Conservation (phyloP, 1,139 yeast species). For the Debaryomyces coudertii region DNA sequence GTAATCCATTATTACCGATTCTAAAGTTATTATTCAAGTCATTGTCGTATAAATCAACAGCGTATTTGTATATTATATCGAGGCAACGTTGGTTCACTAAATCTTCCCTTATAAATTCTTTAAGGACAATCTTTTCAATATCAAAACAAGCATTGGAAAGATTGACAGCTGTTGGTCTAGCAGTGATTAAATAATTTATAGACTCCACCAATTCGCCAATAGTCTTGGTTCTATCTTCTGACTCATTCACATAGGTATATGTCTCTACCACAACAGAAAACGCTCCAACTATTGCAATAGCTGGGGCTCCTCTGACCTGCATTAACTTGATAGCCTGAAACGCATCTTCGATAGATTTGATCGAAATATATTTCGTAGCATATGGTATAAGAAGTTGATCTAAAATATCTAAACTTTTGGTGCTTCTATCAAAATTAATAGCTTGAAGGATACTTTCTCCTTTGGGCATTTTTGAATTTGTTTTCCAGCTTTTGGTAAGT, state of each 20-base stretch:
- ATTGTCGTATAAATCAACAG: slow-evolving; percentile 65
- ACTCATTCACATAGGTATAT: slow-evolving; percentile 22
- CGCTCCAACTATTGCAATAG: slow-evolving; percentile 94
- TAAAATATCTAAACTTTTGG: slow-evolving; percentile 57
- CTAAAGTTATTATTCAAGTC: slow-evolving; percentile 76
- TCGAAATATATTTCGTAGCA: slow-evolving; percentile 65
- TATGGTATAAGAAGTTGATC: slow-evolving; percentile 88
- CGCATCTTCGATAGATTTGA: slow-evolving; percentile 70
- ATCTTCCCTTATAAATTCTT: slow-evolving; percentile 18
- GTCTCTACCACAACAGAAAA: slow-evolving; percentile 80
- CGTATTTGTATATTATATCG: slow-evolving; percentile 48
- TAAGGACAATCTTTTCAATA: slow-evolving; percentile 44
- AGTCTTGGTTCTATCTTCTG: slow-evolving; percentile 18
- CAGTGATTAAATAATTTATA: slow-evolving; percentile 67
- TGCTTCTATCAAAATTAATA: slow-evolving; percentile 60
- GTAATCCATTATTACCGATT: slow-evolving; percentile 81
- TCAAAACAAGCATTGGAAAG: slow-evolving; percentile 76
- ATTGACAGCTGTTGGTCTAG: slow-evolving; percentile 96
- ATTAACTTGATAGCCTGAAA: slow-evolving; percentile 78
- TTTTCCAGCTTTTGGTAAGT: background rate
- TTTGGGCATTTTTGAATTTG: background rate
- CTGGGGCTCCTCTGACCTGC: slow-evolving; percentile 99
- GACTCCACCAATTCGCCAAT: slow-evolving; percentile 41
- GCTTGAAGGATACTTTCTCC: slow-evolving; percentile 55
- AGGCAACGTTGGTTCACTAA: slow-evolving; percentile 32